Base-by-base conservation (phyloP, 352 stramenopile species). In the Pythium brassicae region DNA sequence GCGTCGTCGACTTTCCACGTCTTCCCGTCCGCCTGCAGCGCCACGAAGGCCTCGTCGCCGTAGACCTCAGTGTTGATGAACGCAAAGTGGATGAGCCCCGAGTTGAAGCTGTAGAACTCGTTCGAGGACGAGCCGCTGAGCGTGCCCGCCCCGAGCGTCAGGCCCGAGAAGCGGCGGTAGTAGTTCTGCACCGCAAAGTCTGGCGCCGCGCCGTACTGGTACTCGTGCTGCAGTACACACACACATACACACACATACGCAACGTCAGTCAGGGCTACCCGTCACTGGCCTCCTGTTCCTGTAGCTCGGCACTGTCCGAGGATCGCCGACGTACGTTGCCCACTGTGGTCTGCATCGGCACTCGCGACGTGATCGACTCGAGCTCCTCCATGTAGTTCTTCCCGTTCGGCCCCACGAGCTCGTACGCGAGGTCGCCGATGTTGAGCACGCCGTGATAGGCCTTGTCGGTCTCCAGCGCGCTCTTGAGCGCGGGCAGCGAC, bases 1-100 rank as follows among this genome's bases (percentile, higher is more conserved):
- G 46, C 50, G 45, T 89, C 74, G 43, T 84, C 68, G 1, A 68
- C 51, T 26, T 68, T 74, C 79, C 78, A 92, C 26, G 65, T 79
- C 22, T 44, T 43, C 4, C 78, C 73, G 51, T 89, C 76, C 9
- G 45, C 51, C 32, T 83, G 71, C 20, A 72, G 63, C 2, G 67
- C 55, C 25, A 74, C 63, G 46, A 71, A 92, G 3, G 77, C 65
- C 35, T 89, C 78, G 46, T 89, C 70, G 4, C 82, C 78, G 55
- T 92, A 92, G 5, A 90, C 58, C 57, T 92, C 82, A 1, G 82
- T 88, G 65, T 90, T 86, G 63, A 92, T 75, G 49, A 92, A 76
- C 11, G 78, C 78, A 52, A 92, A 92, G 48, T 92, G 82, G 14
- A 90, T 61, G 15, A 74, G 60, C 0, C 78, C 77, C 2, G 76